Percentiles rank a stretch among this genome's conserved stretches.
Conservation (phyloP, 495 filamentous ascomycete genomes). For the Sabuloglossum arenarium region DNA sequence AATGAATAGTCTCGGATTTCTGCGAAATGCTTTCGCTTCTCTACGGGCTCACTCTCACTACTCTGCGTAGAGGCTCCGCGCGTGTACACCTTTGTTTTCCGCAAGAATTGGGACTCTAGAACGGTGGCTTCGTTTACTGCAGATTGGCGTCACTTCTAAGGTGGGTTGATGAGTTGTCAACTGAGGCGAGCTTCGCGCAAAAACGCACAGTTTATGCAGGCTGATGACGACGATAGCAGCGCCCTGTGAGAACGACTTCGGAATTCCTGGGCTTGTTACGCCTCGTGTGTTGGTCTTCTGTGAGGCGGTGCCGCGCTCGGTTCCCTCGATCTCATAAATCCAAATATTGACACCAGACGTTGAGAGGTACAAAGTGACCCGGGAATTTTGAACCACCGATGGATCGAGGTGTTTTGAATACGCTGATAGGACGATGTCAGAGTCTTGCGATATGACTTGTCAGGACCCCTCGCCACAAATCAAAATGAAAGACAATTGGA, state of each 20-base stretch:
- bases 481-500: conserved; percentile 11
- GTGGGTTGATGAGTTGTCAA: conserved; percentile 3
- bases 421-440: conserved; percentile 1
- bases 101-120: neutral
- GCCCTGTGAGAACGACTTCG: neutral
- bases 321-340: neutral
- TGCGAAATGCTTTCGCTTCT: neutral
- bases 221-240: neutral
- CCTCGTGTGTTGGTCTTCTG: neutral
- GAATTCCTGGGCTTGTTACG: neutral
- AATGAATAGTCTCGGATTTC: neutral
- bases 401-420: neutral
- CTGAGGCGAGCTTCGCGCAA: conserved; percentile 1
- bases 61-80: neutral
- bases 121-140: neutral
- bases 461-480: conserved; percentile 11
- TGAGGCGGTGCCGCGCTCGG: neutral
- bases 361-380: neutral
- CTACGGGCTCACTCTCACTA: neutral
- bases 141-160: neutral
- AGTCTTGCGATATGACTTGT: conserved; percentile 4
- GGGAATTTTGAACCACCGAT: neutral
- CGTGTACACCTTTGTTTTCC: neutral
- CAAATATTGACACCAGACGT: neutral
- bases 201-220: conserved; percentile 1